phyloP scores from a whole-genome alignment of 2,329 filamentous ascomycete species.

The Xylariaceae sp. region DNA sequence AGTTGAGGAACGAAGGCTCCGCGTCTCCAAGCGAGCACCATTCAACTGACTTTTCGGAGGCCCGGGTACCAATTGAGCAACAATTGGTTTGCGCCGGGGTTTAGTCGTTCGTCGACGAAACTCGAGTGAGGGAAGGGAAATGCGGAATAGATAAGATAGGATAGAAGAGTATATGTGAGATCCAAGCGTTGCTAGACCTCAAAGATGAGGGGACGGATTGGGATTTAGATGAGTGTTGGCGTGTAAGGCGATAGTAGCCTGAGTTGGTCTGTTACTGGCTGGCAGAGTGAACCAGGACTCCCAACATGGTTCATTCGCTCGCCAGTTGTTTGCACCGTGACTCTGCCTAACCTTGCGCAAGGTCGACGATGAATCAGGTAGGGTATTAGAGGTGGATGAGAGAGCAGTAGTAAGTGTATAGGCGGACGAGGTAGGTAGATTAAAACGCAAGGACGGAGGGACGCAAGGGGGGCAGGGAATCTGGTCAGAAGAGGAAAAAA shows the following conservation, averaged over 20 bases:
- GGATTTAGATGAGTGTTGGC: slow-evolving; percentile 25
- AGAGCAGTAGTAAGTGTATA: not conserved
- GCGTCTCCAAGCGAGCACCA: slow-evolving; percentile 14
- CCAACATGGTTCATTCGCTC: slow-evolving; percentile 10
- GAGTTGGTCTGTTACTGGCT: slow-evolving; percentile 2
- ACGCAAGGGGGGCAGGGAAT: not conserved
- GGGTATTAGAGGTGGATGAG: not conserved
- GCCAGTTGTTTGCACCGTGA: slow-evolving; percentile 12
- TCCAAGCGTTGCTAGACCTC: slow-evolving; percentile 22
- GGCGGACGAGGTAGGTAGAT: not conserved
- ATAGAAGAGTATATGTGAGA: slow-evolving; percentile 1
- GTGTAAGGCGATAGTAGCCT: not conserved
- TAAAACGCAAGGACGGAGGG: not conserved
- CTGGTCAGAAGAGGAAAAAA: not conserved
- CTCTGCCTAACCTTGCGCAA: slow-evolving; percentile 13
- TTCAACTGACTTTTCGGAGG: slow-evolving; percentile 9
- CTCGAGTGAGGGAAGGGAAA: slow-evolving; percentile 6
- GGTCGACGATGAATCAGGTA: slow-evolving; percentile 2
- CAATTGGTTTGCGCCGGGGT: not conserved
- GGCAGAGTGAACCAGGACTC: slow-evolving; percentile 1
- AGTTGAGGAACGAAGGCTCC: slow-evolving; percentile 9
- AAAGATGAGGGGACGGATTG: slow-evolving; percentile 20
- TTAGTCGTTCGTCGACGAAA: slow-evolving; percentile 22
- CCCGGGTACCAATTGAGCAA: slow-evolving; percentile 12
- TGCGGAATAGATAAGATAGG: not conserved